Evolutionary conservation across 2,329 filamentous ascomycete genomes (phyloP).

Genomic region (Beauveria sp.): DNA sequence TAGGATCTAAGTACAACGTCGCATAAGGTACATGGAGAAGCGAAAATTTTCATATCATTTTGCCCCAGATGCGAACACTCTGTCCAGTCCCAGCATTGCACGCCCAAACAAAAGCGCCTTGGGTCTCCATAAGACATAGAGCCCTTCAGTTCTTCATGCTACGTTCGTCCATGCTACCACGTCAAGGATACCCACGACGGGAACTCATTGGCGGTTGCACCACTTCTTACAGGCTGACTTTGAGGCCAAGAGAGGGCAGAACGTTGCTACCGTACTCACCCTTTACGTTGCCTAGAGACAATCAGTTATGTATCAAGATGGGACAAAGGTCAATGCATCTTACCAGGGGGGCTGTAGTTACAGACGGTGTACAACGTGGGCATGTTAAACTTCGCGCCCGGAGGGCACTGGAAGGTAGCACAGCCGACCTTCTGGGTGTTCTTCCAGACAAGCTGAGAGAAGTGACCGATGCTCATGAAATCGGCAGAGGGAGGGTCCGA

Average conservation of each 20-base stretch:
- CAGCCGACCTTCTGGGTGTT: slow-evolving; percentile 30
- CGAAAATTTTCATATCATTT: slow-evolving; percentile 14
- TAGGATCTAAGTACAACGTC: slow-evolving; percentile 15
- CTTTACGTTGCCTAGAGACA: slow-evolving; percentile 40
- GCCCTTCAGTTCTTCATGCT: slow-evolving; percentile 4
- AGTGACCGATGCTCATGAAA: slow-evolving; percentile 59
- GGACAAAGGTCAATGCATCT: slow-evolving; percentile 20
- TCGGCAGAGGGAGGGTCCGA: slow-evolving; percentile 46
- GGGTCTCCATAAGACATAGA: neutral
- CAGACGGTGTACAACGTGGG: slow-evolving; percentile 73
- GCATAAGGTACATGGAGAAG: slow-evolving; percentile 18
- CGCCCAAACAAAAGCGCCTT: neutral
- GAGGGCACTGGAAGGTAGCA: slow-evolving; percentile 63
- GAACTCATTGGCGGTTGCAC: neutral
- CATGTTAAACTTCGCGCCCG: slow-evolving; percentile 40
- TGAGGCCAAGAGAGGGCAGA: slow-evolving; percentile 26
- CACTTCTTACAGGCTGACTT: slow-evolving; percentile 18
- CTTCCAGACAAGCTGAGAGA: slow-evolving; percentile 38
- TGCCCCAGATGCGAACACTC: slow-evolving; percentile 9
- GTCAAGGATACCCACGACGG: slow-evolving; percentile 4
- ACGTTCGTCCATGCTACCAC: slow-evolving; percentile 8
- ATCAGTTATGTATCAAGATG: slow-evolving; percentile 13
- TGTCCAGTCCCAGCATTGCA: slow-evolving; percentile 5
- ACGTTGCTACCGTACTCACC: slow-evolving; percentile 46
- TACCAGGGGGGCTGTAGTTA: slow-evolving; percentile 75